Conservation (phyloP, 2,329 filamentous ascomycete species). For the Phoma sp. region DNA sequence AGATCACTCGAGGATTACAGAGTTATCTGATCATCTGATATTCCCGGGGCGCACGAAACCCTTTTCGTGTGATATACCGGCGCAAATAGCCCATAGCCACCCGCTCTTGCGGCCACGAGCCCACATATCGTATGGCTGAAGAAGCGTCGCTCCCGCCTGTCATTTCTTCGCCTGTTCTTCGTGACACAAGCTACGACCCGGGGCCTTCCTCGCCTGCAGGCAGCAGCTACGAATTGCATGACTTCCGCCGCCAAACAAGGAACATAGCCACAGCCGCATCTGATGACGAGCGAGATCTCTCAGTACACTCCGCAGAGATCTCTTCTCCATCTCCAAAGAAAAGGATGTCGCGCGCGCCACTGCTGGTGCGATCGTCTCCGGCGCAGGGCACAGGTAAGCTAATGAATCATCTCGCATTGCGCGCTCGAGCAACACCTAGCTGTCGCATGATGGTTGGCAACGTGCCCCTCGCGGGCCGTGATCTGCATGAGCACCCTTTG, state of each 20-base stretch:
- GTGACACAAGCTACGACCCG: slow-evolving; percentile 28
- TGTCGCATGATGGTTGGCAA: slow-evolving; percentile 4
- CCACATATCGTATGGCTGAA: slow-evolving; percentile 34
- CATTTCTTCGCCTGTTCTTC: slow-evolving; percentile 28
- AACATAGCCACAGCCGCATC: slow-evolving; percentile 33
- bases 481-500: neutral
- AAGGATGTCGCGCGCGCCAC: slow-evolving; percentile 59
- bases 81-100: slow-evolving; percentile 20
- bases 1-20: slow-evolving; percentile 26
- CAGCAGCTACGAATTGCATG: slow-evolving; percentile 41
- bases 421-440: slow-evolving; percentile 12
- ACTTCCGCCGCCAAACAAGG: slow-evolving; percentile 35
- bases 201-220: slow-evolving; percentile 25
- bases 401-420: slow-evolving; percentile 15
- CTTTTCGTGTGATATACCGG: slow-evolving; percentile 30
- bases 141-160: slow-evolving; percentile 21
- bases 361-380: slow-evolving; percentile 65
- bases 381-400: slow-evolving; percentile 59
- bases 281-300: slow-evolving; percentile 36
- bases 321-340: slow-evolving; percentile 24
- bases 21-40: slow-evolving; percentile 39
- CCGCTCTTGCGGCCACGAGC: slow-evolving; percentile 24
- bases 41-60: slow-evolving; percentile 23
- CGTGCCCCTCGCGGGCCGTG: slow-evolving; percentile 3
- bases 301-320: slow-evolving; percentile 20